Percentiles rank a stretch among this genome's conserved stretches.
These are phyloP conservation scores for Polyplosphaeria fusca DNA, from an alignment of 495 filamentous ascomycete genomes.

Conservation along the genomic window DNA sequence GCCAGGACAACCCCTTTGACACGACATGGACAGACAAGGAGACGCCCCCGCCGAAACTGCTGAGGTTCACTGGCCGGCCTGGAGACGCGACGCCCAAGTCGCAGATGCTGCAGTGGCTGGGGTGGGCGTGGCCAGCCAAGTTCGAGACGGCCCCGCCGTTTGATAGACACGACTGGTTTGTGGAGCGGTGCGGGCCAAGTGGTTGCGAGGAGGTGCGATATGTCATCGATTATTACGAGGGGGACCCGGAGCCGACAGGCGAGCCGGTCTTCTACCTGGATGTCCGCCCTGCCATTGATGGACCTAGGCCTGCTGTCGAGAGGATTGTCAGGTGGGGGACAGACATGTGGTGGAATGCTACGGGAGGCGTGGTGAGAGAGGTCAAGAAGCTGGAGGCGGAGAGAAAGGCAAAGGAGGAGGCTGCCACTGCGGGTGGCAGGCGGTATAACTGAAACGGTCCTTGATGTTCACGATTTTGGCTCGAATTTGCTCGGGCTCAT, in stretches of 20 bases:
- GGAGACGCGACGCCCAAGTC: conserved; percentile 89
- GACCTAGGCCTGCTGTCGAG: conserved; percentile 75
- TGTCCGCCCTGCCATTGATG: conserved; percentile 89
- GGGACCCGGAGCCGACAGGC: conserved; percentile 77
- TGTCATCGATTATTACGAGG: conserved; percentile 97
- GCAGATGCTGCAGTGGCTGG: conserved; percentile 70
- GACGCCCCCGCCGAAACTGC: conserved; percentile 59
- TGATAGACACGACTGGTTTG: conserved; percentile 96
- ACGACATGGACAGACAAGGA: conserved; percentile 43
- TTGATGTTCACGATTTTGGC: too few relatives aligned
- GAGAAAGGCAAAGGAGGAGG: conserved; percentile 25
- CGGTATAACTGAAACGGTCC: background rate
- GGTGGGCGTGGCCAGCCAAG: conserved; percentile 70
- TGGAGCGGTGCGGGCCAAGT: conserved; percentile 62
- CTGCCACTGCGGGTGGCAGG: background rate
- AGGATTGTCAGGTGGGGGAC: conserved; percentile 84
- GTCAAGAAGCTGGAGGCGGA: conserved; percentile 22
- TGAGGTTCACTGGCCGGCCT: conserved; percentile 84
- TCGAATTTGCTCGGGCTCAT: too few relatives aligned
- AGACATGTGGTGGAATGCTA: conserved; percentile 89
- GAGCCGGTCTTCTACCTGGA: conserved; percentile 97
- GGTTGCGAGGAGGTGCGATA: conserved; percentile 80
- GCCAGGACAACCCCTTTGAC: conserved; percentile 32
- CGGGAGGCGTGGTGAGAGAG: conserved; percentile 55
- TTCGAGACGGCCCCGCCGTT: conserved; percentile 87